Base-by-base conservation (phyloP, 208 protist species). In the Porcisia hertigi region DNA sequence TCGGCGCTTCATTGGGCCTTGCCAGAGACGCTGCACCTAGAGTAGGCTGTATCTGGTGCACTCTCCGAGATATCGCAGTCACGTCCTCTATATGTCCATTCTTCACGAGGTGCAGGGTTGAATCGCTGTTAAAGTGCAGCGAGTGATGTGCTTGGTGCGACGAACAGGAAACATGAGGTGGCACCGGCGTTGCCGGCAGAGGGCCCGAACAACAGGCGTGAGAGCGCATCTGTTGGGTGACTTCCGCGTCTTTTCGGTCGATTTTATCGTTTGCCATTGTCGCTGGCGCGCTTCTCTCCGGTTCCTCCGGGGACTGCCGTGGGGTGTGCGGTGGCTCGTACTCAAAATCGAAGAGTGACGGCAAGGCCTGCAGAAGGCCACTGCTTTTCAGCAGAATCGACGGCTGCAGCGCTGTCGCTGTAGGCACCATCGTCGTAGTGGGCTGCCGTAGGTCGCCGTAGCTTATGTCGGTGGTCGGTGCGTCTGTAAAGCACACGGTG, bases 351-450 rank as follows among this genome's bases (percentile, higher is more conserved):
- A 79, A 79, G 18, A 80, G 76, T 1, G 69, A 52, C 43, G 47
- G 49, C 16, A 57, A 23, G 6, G 69, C 45, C 30, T 45, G n/a
- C 23, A 43, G 69, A 53, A 76, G 75, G 69, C 73, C 75, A 57
- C 74, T 83, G 14, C 55, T 47, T 16, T 76, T 79, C 55, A 64
- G 63, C 36, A 83, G 70, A 34, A 83, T 83, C 6, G 79, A 79
- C 30, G 49, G 57, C 47, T 55, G 65, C 65, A 43, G 65, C 36
- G 65, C 4, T 41, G 25, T n/a, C 3, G 65, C 47, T 20, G 16
- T n/a, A 11, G 60, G 45, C 11, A 30, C 49, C 11, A 14, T 1
- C 49, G 34, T 49, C 64, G 39, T 60, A 2, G 25, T 25, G 25
- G 8, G 23, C 5, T 66, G 65, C 49, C 58, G 12, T 7, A 64